These are phyloP conservation scores for Lactarius akahatsu DNA, from an alignment of 768 basidiomycete species.

Conservation along the genomic window DNA sequence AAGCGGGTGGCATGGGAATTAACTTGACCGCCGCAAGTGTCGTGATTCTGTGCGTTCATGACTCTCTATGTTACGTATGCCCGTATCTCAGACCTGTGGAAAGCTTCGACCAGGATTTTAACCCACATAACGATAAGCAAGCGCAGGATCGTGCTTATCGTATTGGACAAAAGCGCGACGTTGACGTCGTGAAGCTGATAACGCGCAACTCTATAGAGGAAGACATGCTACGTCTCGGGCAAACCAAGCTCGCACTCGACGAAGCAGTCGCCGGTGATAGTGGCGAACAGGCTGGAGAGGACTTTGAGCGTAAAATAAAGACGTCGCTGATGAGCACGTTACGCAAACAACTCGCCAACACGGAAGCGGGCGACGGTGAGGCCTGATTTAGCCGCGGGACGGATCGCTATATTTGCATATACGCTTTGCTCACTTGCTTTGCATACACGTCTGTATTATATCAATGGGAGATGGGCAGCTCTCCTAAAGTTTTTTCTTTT, in stretches of 20 bases:
- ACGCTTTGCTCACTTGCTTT: conserved; percentile 26
- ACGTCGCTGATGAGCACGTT: conserved; percentile 82
- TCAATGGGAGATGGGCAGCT: neutral
- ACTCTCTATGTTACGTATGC: conserved; percentile 3
- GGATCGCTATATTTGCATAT: conserved; percentile 16
- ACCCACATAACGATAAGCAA: conserved; percentile 96
- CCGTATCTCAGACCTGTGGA: conserved; percentile 17
- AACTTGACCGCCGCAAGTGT: conserved; percentile 95
- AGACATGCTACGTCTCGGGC: conserved; percentile 87
- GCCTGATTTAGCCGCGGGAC: conserved; percentile 1
- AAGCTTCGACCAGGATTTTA: conserved; percentile 98
- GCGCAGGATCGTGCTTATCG: conserved; percentile 97
- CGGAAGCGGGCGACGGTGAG: conserved; percentile 4
- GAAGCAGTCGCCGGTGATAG: conserved; percentile 87
- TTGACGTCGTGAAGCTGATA: conserved; percentile 93
- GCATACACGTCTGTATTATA: conserved; percentile 28
- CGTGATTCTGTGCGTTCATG: conserved; percentile 73
- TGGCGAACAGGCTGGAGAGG: conserved; percentile 53
- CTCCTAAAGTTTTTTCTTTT: conserved; percentile 6
- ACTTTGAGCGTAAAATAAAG: conserved; percentile 74
- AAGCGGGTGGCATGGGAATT: conserved; percentile 95
- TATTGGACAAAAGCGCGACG: conserved; percentile 91
- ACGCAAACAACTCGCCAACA: conserved; percentile 56
- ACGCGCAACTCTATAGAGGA: conserved; percentile 93
- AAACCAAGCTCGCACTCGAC: conserved; percentile 89